These are phyloP conservation scores for Tremella yokohamensis DNA, from an alignment of 768 basidiomycete genomes.

Conservation along the genomic window DNA sequence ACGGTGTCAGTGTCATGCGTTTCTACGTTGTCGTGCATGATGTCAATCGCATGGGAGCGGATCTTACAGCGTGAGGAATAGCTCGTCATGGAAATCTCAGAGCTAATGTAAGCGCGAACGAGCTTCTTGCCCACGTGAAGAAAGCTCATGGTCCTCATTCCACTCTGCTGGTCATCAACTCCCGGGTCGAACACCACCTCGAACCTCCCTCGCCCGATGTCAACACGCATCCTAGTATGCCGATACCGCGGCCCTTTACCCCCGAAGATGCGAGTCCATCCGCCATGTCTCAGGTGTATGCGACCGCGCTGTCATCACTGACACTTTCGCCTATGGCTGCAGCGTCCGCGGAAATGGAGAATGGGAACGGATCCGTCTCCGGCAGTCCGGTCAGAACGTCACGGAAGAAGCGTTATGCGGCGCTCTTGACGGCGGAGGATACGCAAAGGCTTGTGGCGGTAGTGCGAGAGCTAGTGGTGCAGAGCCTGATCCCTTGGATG, in stretches of 20 bases:
- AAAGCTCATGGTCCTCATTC: slow-evolving; percentile 50
- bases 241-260: slow-evolving; percentile 37
- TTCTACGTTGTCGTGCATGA: slow-evolving; percentile 51
- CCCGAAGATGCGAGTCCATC: slow-evolving; percentile 30
- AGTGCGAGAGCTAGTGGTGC: slow-evolving; percentile 78
- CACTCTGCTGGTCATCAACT: slow-evolving; percentile 49
- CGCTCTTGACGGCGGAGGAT: slow-evolving; percentile 34
- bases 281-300: slow-evolving; percentile 42
- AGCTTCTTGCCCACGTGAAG: slow-evolving; percentile 43
- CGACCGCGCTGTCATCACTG: slow-evolving; percentile 40
- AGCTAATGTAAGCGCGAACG: slow-evolving; percentile 31
- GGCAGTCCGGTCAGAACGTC: slow-evolving; percentile 21
- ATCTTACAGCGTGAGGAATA: slow-evolving; percentile 31
- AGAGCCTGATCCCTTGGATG: slow-evolving; percentile 94
- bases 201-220: slow-evolving; percentile 33
- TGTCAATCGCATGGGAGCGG: slow-evolving; percentile 32
- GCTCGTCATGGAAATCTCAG: not conserved
- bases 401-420: slow-evolving; percentile 34
- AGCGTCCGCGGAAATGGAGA: slow-evolving; percentile 18
- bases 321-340: slow-evolving; percentile 35
- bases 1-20: slow-evolving; percentile 34
- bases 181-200: slow-evolving; percentile 16
- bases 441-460: slow-evolving; percentile 57
- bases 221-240: slow-evolving; percentile 34
- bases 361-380: slow-evolving; percentile 9